A percentile compares a stretch with the other conserved stretches of the same genome.
These are phyloP conservation scores for Mycena metata DNA, from an alignment of 768 basidiomycete species.

Conservation along the genomic window DNA sequence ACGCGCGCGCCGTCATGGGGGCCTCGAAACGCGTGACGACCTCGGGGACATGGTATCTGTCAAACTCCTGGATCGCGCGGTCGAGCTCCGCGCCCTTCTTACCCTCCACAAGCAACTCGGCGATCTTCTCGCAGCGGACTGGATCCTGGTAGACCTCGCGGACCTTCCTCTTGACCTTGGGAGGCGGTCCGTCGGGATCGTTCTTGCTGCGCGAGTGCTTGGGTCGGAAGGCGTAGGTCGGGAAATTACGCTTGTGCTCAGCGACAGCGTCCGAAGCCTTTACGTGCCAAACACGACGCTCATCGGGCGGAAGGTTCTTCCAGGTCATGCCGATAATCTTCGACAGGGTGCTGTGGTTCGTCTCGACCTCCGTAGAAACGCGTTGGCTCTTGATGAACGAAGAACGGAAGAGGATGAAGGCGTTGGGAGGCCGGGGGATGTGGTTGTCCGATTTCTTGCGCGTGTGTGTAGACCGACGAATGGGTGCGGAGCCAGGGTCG, in stretches of 20 bases:
- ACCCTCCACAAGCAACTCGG: constrained; percentile 69
- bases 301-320: constrained; percentile 69
- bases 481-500: constrained; percentile 37
- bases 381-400: constrained; percentile 72
- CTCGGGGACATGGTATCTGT: constrained; percentile 66
- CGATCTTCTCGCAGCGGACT: constrained; percentile 76
- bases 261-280: constrained; percentile 81
- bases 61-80: constrained; percentile 68
- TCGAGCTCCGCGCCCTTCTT: constrained; percentile 70
- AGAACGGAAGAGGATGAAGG: constrained; percentile 74
- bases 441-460: constrained; percentile 69
- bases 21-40: constrained; percentile 80
- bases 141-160: constrained; percentile 75
- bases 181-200: constrained; percentile 43
- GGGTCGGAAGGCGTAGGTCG: constrained; percentile 82
- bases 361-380: constrained; percentile 69
- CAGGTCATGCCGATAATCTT: constrained; percentile 75
- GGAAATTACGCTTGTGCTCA: constrained; percentile 82
- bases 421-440: constrained; percentile 74
- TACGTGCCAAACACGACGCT: constrained; percentile 75
- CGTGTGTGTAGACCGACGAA: constrained; percentile 55
- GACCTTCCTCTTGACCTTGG: constrained; percentile 62
- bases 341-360: constrained; percentile 71
- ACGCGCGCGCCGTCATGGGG: constrained; percentile 79
- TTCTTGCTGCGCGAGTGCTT: constrained; percentile 62